Base-by-base conservation (phyloP, 352 stramenopile genomes). In the Globisporangium radiosum region DNA sequence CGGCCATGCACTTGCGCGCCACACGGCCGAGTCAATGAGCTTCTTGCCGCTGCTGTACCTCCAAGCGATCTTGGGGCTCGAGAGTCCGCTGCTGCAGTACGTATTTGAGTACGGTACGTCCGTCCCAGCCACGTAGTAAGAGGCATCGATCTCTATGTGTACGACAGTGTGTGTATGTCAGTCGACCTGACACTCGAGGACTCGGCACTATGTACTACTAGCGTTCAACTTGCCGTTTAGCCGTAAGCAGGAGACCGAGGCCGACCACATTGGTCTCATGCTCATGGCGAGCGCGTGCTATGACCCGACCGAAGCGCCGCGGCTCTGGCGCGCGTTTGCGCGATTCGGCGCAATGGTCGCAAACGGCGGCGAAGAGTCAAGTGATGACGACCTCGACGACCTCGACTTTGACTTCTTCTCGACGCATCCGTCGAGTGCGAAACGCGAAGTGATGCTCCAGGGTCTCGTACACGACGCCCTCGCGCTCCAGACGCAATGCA, bases 251-350 rank as follows among this genome's bases (percentile, higher is more conserved):
- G 78, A 89, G 57, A 69, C 71, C 37, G 78, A 89, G 55, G 78
- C 78, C 40, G 78, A 89, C 58, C 78, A 89, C 69, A 87, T 89
- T 52, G 78, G 78, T n/a, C 73, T 89, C 56, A 89, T 89, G 78
- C 66, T 89, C 53, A 81, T 89, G 63, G 76, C 78, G 7, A 82
- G 76, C 19, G 78, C 78, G 52, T 89, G 78, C 68, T 89, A 89
- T 66, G 78, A 89, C 50, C 78, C 78, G 14, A 68, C 63, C 9
- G 73, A 83, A 54, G 78, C 76, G 5, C 71, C 71, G 39, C 69
- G 73, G 7, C 69, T 81, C 56, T 83, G 74, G 71, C 64, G 63
- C 13, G 73, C 71, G 19, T 87, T 84, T 52, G 64, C 58, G 7
- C 57, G 57, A 37, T 73, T 72, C 59, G 65, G 68, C 52, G 62